Evolutionary conservation across 257 asterid genomes (phyloP).

Genomic region (Fraxinus americana): DNA sequence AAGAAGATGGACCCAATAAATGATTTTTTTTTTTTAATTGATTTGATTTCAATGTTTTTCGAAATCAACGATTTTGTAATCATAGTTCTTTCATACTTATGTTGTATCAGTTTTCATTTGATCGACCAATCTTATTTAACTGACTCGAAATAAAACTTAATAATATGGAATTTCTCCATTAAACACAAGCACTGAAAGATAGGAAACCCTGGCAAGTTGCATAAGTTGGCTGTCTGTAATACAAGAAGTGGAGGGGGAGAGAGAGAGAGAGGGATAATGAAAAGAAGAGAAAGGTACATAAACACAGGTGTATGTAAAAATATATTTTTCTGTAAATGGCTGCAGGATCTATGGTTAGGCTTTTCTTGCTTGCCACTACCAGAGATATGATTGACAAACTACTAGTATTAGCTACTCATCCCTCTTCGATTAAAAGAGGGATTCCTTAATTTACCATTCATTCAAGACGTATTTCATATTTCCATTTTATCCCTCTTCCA

Average conservation of each 20-base stretch:
- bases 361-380: conserved; percentile 46
- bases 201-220: conserved; percentile 1
- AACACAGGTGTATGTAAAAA: conserved; percentile 37
- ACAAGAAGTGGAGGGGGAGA: no score
- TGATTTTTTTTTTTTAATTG: no score
- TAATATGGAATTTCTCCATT: neutral
- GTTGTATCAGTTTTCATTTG: neutral
- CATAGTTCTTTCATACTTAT: no score
- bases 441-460: no score
- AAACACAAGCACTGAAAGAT: neutral
- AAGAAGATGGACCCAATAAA: neutral
- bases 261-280: neutral
- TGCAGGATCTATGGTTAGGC: conserved; percentile 31
- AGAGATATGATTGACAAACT: conserved; percentile 5
- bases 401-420: neutral
- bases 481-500: no score
- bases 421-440: no score
- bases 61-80: no score
- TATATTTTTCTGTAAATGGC: conserved; percentile 39
- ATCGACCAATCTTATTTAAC: neutral
- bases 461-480: no score
- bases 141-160: neutral
- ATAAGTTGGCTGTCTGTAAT: neutral
- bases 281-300: neutral
- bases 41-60: neutral